phyloP scores from a whole-genome alignment of 345 rosid species.

The Populus ilicifolia region DNA sequence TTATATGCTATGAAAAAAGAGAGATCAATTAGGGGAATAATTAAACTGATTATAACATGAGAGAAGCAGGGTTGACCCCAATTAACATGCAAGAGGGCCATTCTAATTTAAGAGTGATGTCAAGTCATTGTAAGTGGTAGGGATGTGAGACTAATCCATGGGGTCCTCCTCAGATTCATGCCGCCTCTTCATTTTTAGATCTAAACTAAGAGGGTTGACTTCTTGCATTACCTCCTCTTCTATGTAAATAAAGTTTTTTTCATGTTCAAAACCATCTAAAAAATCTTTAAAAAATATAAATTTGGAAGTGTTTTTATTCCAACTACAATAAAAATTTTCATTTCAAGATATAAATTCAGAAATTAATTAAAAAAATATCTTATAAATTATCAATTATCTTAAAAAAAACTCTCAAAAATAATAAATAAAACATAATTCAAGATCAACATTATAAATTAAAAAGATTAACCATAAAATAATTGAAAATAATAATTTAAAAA shows the following conservation, averaged over 20 bases:
- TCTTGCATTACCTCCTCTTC: not conserved
- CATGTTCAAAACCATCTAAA: too few species aligned
- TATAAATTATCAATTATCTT: rapidly evolving
- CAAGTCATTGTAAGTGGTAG: not conserved
- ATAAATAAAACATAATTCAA: too few species aligned
- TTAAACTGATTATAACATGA: not conserved
- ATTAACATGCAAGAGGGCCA: not conserved
- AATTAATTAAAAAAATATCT: too few species aligned
- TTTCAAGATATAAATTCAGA: too few species aligned
- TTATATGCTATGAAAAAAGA: not conserved
- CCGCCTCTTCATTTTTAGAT: not conserved
- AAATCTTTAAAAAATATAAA: too few species aligned
- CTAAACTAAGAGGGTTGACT: not conserved
- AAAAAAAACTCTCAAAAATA: too few species aligned
- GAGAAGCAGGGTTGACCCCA: not conserved
- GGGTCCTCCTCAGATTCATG: not conserved
- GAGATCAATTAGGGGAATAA: not conserved
- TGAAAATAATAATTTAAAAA: too few species aligned
- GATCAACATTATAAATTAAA: too few species aligned
- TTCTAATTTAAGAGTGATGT: not conserved
- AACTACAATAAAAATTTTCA: too few species aligned
- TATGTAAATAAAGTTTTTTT: not conserved
- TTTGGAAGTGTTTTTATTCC: too few species aligned
- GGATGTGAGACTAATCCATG: not conserved
- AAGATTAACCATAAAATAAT: too few species aligned